Evolutionary conservation across 2,329 filamentous ascomycete species (phyloP), one percentile per base, ranked within the genome.

Genomic region (Colletotrichum echinochloae): DNA sequence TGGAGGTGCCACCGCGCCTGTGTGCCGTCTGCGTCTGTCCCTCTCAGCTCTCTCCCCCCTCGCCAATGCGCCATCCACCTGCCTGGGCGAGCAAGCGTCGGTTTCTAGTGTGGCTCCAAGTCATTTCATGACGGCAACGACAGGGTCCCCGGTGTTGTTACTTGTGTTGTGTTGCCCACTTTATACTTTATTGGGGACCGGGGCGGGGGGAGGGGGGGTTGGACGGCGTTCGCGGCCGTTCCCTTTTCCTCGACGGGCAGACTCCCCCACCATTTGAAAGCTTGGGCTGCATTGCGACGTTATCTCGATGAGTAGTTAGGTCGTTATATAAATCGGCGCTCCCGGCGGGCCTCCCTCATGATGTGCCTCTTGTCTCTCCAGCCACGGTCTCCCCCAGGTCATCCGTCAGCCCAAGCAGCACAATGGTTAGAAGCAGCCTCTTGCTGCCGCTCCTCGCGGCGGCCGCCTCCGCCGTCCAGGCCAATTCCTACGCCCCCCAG

Each of bases 401-500:
- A 60, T 56, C 65, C 60, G 60, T 71, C 39, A 71, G 64, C 66
- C 66, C 74, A n/a, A n/a, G n/a, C n/a, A 44, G 74, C 77, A 77
- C 54, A 74, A 83, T 83, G 80, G 80, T 83, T 56, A 78, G 79
- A 52, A 73, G 79, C 35, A 75, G 74, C 63, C 56, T 79, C 41
- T 73, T 81, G 64, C 67, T 79, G 75, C 77, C 79, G 75, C 76
- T 84, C 18, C 76, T 82, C 61, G 80, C 79, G 71, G 80, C 79
- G 71, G 78, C 76, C 41, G 76, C 76, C 33, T 75, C 76, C 23
- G 79, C 78, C 20, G 73, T 79, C 23, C 69, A 76, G 46, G 76
- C 75, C n/a, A 72, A 75, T 49, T 46, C 74, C n/a, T 52, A 72
- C 41, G 74, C 70, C 55, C 75, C 72, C 61, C 68, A 76, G 37